A percentile compares a stretch with the other conserved stretches of the same genome.
phyloP scores from a whole-genome alignment of 2,329 filamentous ascomycete genomes.

The Aspergillus terreus region DNA sequence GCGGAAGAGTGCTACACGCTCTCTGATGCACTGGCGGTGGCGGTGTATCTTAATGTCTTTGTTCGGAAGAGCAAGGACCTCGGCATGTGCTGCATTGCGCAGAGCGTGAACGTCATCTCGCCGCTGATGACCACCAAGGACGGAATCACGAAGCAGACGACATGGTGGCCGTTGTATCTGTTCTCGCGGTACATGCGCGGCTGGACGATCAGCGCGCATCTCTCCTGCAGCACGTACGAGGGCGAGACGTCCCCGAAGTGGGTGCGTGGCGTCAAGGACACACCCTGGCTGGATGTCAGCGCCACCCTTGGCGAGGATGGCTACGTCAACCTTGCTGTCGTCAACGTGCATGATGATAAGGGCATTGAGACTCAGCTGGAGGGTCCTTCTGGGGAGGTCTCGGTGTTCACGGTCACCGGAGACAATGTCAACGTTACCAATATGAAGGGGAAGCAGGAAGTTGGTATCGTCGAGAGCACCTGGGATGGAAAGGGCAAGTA shows the following conservation, averaged over 20 bases:
- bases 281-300: slow-evolving; percentile 55
- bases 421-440: slow-evolving; percentile 58
- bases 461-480: slow-evolving; percentile 56
- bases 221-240: slow-evolving; percentile 60
- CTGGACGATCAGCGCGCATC: slow-evolving; percentile 62
- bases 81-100: slow-evolving; percentile 76
- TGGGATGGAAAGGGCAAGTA: slow-evolving; percentile 64
- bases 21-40: slow-evolving; percentile 71
- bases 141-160: slow-evolving; percentile 67
- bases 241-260: slow-evolving; percentile 48
- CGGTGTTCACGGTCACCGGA: slow-evolving; percentile 63
- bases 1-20: slow-evolving; percentile 73
- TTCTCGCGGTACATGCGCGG: slow-evolving; percentile 73
- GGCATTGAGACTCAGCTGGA: slow-evolving; percentile 59
- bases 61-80: slow-evolving; percentile 66
- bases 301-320: slow-evolving; percentile 51
- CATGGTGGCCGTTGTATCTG: slow-evolving; percentile 69
- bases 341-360: slow-evolving; percentile 64
- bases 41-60: slow-evolving; percentile 72
- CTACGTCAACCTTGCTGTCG: slow-evolving; percentile 63
- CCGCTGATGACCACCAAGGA: slow-evolving; percentile 67
- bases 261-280: slow-evolving; percentile 53
- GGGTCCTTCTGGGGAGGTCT: slow-evolving; percentile 51
- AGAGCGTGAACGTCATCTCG: slow-evolving; percentile 73
- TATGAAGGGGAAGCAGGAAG: slow-evolving; percentile 59